Base-by-base conservation (phyloP, 108 stramenopile species). In the Pseudonitzschia multistriata region DNA sequence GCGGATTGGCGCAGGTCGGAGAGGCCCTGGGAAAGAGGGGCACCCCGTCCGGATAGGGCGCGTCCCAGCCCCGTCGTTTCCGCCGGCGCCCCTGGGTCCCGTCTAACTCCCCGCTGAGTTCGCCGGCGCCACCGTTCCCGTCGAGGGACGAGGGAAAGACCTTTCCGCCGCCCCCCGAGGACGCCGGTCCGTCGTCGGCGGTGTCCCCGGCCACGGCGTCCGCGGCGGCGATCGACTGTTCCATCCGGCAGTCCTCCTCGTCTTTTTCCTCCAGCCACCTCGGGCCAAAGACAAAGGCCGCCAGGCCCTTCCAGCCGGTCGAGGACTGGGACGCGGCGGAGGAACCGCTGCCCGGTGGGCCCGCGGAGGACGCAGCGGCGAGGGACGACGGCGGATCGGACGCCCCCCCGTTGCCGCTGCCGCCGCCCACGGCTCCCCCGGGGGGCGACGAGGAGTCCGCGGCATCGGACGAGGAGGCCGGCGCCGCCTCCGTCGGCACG, bases 271-370 rank as follows among this genome's bases (percentile, higher is more conserved):
- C 49, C 35, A 70, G 42, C 90, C 89, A 92, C 27, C 89, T 81
- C 15, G 89, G 86, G 15, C 93, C 90, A 78, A 90, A 94, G 30
- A 81, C 73, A 82, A 94, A 94, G 0, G 74, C 70, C 3, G 90
- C 93, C 48, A 94, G 73, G 10, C 84, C 86, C 69, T 88, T 82
- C 93, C 90, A 94, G 47, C 69, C 69, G 5, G 73, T 66, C 17
- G 66, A 59, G 42, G 65, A 49, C 3, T 48, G n/a, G 19, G 67
- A 76, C 74, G 34, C 75, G 33, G 66, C 35, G 5, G 29, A 33
- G 34, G 28, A 30, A 11, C 31, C 11, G 27, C 47, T 64, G 21
- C 15, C 47, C n/a, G 63, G 39, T 7, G 13, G 28, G 19, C 49
- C 29, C 2, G 62, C 64, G 0, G 53, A 21, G n/a, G n/a, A n/a